Evolutionary conservation across 768 basidiomycete species (phyloP).

Genomic region (Auriscalpium microsporum): DNA sequence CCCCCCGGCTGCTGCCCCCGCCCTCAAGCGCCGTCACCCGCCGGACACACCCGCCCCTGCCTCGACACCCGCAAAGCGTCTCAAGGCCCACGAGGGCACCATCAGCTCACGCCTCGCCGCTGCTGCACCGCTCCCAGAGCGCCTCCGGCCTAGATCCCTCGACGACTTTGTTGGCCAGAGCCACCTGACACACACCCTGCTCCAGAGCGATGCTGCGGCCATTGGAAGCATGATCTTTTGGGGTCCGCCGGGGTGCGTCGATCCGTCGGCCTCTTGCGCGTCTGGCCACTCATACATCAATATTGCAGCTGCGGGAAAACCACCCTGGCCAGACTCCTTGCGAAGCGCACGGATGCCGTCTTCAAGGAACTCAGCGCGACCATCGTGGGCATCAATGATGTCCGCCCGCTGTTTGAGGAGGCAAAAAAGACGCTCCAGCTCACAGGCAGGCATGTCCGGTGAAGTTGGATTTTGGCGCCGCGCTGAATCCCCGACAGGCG

Average conservation of each 20-base stretch:
- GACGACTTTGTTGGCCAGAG: slow-evolving; percentile 67
- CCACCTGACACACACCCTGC: slow-evolving; percentile 51
- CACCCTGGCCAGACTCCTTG: slow-evolving; percentile 66
- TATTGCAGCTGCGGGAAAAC: slow-evolving; percentile 57
- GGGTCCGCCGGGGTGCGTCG: slow-evolving; percentile 61
- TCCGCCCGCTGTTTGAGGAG: slow-evolving; percentile 67
- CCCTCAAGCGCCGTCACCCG: neutral
- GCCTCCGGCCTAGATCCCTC: slow-evolving; percentile 54
- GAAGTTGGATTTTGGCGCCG: neutral
- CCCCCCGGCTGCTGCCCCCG: neutral
- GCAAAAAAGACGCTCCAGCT: slow-evolving; percentile 58
- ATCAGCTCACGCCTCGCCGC: slow-evolving; percentile 11
- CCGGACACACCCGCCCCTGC: neutral
- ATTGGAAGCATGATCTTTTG: slow-evolving; percentile 60
- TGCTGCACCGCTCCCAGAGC: slow-evolving; percentile 60
- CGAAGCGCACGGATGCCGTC: slow-evolving; percentile 44
- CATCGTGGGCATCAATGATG: slow-evolving; percentile 56
- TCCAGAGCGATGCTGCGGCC: slow-evolving; percentile 40
- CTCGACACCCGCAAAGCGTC: neutral
- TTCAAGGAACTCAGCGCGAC: slow-evolving; percentile 81
- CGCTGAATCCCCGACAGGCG: slow-evolving; percentile 31
- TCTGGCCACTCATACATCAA: slow-evolving; percentile 1
- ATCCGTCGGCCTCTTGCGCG: neutral
- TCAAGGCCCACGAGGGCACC: neutral
- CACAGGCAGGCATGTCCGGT: slow-evolving; percentile 45